Evolutionary conservation across 805 yeast species (phyloP).

Genomic region (Danielia oregonensis): DNA sequence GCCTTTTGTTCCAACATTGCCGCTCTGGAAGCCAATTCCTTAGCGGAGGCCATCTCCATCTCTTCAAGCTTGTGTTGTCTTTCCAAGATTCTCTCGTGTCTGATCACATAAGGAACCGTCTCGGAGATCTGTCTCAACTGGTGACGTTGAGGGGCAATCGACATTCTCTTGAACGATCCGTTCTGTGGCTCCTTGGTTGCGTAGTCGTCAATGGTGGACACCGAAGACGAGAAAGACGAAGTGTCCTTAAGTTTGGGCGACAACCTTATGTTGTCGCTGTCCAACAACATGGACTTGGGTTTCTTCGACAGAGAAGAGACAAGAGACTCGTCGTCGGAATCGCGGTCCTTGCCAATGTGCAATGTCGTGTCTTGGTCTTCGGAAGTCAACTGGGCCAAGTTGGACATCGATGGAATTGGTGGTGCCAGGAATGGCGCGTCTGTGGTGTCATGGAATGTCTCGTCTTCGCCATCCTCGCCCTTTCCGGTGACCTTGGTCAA

Average conservation of each 20-base stretch:
- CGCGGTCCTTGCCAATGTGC: slow-evolving; percentile 7
- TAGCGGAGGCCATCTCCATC: slow-evolving; percentile 72
- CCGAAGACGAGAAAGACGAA: slow-evolving; percentile 27
- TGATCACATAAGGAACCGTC: slow-evolving; percentile 78
- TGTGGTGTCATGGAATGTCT: slow-evolving; percentile 21
- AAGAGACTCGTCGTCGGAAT: slow-evolving; percentile 17
- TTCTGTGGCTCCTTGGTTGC: slow-evolving; percentile 14
- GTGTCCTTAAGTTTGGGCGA: slow-evolving; percentile 26
- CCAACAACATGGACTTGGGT: slow-evolving; percentile 35
- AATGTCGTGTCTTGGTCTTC: slow-evolving; percentile 15
- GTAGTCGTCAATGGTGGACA: slow-evolving; percentile 25
- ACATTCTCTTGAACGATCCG: slow-evolving; percentile 36
- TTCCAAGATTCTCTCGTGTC: slow-evolving; percentile 70
- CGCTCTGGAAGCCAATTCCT: slow-evolving; percentile 70
- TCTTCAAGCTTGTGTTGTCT: slow-evolving; percentile 78
- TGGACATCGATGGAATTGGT: slow-evolving; percentile 55
- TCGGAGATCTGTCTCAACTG: slow-evolving; percentile 76
- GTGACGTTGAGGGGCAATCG: slow-evolving; percentile 49
- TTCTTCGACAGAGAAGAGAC: slow-evolving; percentile 21
- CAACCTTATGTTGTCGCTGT: slow-evolving; percentile 18
- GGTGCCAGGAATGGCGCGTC: slow-evolving; percentile 14
- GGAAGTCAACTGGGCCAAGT: slow-evolving; percentile 48
- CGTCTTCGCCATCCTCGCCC: slow-evolving; percentile 20
- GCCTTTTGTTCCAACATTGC: slow-evolving; percentile 73
- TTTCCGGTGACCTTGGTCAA: slow-evolving; percentile 56